Evolutionary conservation across 2,329 filamentous ascomycete genomes (phyloP), one percentile per base, ranked within the genome.

Genomic region (Arthrobotrys megalospora): DNA sequence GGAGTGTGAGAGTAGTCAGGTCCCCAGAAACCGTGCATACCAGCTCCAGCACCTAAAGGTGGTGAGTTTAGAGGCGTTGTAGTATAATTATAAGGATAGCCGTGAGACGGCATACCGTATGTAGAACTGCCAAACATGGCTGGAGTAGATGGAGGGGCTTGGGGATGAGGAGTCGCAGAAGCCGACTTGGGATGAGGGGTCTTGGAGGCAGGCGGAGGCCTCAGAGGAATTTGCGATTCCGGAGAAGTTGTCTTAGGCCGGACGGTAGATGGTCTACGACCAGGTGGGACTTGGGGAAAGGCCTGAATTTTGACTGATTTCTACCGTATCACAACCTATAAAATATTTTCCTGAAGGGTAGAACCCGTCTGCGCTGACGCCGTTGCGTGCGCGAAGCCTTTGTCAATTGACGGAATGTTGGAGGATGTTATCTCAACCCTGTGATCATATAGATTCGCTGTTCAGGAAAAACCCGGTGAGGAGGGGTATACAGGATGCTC

Each of bases 221-320:
- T 77, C 48, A 66, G 50, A 36, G 73, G 73, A 71, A 71, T 71
- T 71, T 77, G 73, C 28, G 73, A 77, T 67, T 77, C 73, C 73
- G 73, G 73, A 67, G 73, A 77, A 47, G 73, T 77, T 77, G 73
- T 77, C 73, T 77, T 77, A 12, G 73, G 73, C 66, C 73, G 73
- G 73, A 77, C 66, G 58, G 73, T 71, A 50, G 73, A 77, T 71
- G 73, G 73, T 77, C 73, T 71, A 77, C 73, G 73, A 77, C 73
- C 73, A 64, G 66, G 34, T 32, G 71, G 73, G 73, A 77, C 66
- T 70, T 70, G 67, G 36, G 73, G 52, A 71, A 71, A 77, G 73
- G 73, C 66, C 73, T 77, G 73, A 77, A 77, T 77, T 77, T 77
- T 77, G 73, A 77, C 73, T 70, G 73, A 71, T 77, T 77, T 77